Percentiles rank a stretch among this genome's conserved stretches.
Conservation (phyloP, 2,329 filamentous ascomycete species). For the Cordyceps sp. region DNA sequence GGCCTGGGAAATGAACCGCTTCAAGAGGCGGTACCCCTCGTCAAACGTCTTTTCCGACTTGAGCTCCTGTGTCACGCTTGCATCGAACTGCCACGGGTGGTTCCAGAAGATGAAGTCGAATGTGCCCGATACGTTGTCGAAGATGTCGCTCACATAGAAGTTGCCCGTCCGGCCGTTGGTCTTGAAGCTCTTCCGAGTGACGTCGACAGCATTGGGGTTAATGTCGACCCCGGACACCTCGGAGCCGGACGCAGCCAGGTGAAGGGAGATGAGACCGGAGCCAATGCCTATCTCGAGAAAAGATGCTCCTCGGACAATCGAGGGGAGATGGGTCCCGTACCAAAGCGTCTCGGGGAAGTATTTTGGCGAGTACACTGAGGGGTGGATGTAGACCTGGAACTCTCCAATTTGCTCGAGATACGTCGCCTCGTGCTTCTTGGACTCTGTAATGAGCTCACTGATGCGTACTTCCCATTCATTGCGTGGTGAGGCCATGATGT, state of each 20-base stretch:
- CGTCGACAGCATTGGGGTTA: conserved; percentile 1
- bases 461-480: conserved; percentile 1
- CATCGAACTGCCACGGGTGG: conserved; percentile 1
- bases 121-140: not conserved
- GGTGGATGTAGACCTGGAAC: not conserved
- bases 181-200: not conserved
- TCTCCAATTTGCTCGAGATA: not conserved
- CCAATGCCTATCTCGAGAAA: conserved; percentile 2
- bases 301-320: not conserved
- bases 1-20: conserved; percentile 1
- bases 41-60: conserved; percentile 3
- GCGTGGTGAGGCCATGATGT: not conserved
- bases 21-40: conserved; percentile 1
- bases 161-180: not conserved
- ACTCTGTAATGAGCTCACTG: conserved; percentile 1
- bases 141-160: conserved; percentile 1
- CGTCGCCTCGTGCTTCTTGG: not conserved
- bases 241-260: conserved; percentile 1
- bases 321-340: not conserved
- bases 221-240: conserved; percentile 1
- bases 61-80: not conserved
- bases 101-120: conserved; percentile 3
- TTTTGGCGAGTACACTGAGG: conserved; percentile 1
- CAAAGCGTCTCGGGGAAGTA: conserved; percentile 1
- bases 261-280: conserved; percentile 1